phyloP scores from a whole-genome alignment of 805 yeast genomes.

The Ogataea minuta region DNA sequence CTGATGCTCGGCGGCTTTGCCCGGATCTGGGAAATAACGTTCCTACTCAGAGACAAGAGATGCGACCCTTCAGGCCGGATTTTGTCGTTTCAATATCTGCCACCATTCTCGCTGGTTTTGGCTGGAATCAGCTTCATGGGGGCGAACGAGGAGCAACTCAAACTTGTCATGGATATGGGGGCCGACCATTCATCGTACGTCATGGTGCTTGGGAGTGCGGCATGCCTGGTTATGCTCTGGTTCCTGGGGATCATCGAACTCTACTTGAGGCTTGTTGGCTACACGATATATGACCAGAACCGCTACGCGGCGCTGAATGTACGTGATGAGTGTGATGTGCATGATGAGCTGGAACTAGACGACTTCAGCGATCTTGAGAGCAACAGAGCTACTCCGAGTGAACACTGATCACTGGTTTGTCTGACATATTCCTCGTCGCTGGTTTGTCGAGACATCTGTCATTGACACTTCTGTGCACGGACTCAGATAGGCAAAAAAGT shows the following conservation, averaged over 20 bases:
- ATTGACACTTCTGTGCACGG: neutral
- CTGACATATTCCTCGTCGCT: neutral
- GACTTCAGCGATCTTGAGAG: slow-evolving; percentile 28
- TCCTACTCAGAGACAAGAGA: slow-evolving; percentile 65
- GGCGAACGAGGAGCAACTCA: slow-evolving; percentile 87
- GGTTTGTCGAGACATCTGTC: slow-evolving; percentile 7
- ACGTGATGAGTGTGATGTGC: slow-evolving; percentile 15
- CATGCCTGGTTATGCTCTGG: slow-evolving; percentile 70
- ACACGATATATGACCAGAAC: slow-evolving; percentile 15
- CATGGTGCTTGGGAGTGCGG: slow-evolving; percentile 66
- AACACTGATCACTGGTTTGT: slow-evolving; percentile 1
- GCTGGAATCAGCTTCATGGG: slow-evolving; percentile 86
- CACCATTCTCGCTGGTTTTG: slow-evolving; percentile 76
- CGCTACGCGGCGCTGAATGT: slow-evolving; percentile 15
- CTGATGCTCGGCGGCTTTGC: slow-evolving; percentile 75
- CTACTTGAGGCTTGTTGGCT: slow-evolving; percentile 47
- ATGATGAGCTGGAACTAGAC: slow-evolving; percentile 27
- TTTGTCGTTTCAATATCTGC: slow-evolving; percentile 76
- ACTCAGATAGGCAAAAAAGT: slow-evolving; percentile 10
- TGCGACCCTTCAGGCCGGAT: slow-evolving; percentile 43
- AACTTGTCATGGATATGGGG: slow-evolving; percentile 64
- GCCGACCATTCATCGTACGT: slow-evolving; percentile 86
- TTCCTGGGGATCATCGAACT: slow-evolving; percentile 55
- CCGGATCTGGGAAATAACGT: slow-evolving; percentile 76
- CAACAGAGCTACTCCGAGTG: slow-evolving; percentile 19